These are phyloP conservation scores for Globisporangium mamillatum DNA, from an alignment of 352 stramenopile species.

Conservation along the genomic window DNA sequence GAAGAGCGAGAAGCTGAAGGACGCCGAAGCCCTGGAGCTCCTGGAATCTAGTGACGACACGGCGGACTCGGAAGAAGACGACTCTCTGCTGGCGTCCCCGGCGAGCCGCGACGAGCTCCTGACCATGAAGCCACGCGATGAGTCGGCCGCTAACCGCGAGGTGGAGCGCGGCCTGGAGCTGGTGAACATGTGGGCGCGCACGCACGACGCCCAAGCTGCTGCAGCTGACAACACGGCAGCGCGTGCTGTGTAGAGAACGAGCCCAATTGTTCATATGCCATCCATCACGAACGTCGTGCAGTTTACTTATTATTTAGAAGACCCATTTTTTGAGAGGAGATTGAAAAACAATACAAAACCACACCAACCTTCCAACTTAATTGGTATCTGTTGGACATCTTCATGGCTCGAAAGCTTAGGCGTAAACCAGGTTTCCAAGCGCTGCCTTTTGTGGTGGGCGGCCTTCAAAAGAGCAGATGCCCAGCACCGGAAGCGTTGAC, in stretches of 20 bases:
- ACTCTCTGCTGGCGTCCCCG: slow-evolving; percentile 17
- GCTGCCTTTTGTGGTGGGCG: background rate
- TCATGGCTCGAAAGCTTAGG: background rate
- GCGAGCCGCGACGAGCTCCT: slow-evolving; percentile 25
- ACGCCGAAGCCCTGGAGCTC: slow-evolving; percentile 48
- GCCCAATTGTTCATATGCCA: background rate
- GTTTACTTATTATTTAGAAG: slow-evolving; percentile 12
- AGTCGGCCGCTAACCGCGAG: slow-evolving; percentile 36
- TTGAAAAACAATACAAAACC: slow-evolving; percentile 2
- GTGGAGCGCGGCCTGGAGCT: slow-evolving; percentile 61
- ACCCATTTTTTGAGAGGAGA: background rate
- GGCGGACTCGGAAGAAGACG: slow-evolving; percentile 56
- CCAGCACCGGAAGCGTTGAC: background rate
- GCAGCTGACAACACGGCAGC: background rate
- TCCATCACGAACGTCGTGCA: background rate
- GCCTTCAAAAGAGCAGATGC: background rate
- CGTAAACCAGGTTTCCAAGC: background rate
- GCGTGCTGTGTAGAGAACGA: slow-evolving; percentile 8
- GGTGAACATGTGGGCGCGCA: slow-evolving; percentile 53
- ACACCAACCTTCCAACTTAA: background rate
- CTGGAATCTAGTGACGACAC: slow-evolving; percentile 67
- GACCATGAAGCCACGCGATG: slow-evolving; percentile 29
- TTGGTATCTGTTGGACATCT: background rate
- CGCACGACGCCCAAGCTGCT: slow-evolving; percentile 12
- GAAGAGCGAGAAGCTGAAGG: slow-evolving; percentile 24